Evolutionary conservation across 2,329 filamentous ascomycete genomes (phyloP).

Genomic region (Diaporthe australafricana): DNA sequence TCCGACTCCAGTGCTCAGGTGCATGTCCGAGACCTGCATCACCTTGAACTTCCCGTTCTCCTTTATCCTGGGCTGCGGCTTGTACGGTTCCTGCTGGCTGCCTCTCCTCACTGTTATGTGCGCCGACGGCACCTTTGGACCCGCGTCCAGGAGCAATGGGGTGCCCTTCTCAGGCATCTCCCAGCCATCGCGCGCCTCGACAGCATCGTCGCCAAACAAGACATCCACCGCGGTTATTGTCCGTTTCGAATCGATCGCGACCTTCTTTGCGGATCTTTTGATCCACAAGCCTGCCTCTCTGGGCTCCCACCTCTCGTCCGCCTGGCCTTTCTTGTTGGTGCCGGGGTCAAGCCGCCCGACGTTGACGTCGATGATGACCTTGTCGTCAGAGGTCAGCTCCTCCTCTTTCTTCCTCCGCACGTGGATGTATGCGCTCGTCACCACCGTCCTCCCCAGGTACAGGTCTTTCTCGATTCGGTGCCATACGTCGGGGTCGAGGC

Average conservation of each 20-base stretch:
- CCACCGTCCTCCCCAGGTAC: slow-evolving; percentile 80
- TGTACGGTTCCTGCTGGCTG: slow-evolving; percentile 70
- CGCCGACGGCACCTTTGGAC: slow-evolving; percentile 72
- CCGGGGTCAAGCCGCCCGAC: slow-evolving; percentile 80
- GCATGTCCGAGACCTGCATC: slow-evolving; percentile 93
- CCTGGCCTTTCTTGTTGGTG: slow-evolving; percentile 64
- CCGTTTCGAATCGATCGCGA: slow-evolving; percentile 79
- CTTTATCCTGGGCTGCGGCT: slow-evolving; percentile 80
- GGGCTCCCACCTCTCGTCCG: slow-evolving; percentile 79
- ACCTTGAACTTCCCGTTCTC: slow-evolving; percentile 98
- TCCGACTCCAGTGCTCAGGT: slow-evolving; percentile 91
- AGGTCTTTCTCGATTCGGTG: slow-evolving; percentile 90
- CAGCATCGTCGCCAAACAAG: slow-evolving; percentile 89
- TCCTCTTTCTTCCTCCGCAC: slow-evolving; percentile 88
- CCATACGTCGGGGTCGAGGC: slow-evolving; percentile 78
- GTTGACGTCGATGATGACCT: slow-evolving; percentile 82
- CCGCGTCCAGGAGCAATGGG: slow-evolving; percentile 76
- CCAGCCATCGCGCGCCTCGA: slow-evolving; percentile 91
- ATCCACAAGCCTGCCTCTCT: slow-evolving; percentile 85
- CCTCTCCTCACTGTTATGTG: slow-evolving; percentile 85
- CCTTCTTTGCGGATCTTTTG: slow-evolving; percentile 76
- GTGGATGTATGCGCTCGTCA: slow-evolving; percentile 82
- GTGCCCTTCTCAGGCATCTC: slow-evolving; percentile 72
- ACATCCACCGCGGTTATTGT: slow-evolving; percentile 87
- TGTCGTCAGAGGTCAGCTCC: slow-evolving; percentile 79